These are phyloP conservation scores for Tetrastigma voinierianum DNA, from an alignment of 164 flowering plant genomes.

Conservation along the genomic window DNA sequence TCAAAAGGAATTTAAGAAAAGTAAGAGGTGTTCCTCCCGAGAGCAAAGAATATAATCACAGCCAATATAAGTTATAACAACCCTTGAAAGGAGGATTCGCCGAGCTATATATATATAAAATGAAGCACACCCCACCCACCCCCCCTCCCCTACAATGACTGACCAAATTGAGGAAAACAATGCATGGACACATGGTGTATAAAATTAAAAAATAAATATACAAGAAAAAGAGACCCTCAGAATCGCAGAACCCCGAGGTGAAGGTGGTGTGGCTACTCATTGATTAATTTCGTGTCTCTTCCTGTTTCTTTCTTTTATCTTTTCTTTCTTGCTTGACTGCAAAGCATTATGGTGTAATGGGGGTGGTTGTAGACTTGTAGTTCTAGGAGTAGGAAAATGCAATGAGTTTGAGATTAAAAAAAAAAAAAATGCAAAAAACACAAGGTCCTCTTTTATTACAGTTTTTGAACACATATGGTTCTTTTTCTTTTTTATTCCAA, in stretches of 20 bases:
- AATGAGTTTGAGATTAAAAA: slow-evolving; percentile 12
- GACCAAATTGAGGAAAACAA: slow-evolving; percentile 46
- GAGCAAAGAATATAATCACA: not conserved
- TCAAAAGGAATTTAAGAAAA: too few relatives aligned
- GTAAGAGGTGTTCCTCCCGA: not conserved
- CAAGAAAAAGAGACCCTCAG: slow-evolving; percentile 8
- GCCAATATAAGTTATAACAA: not conserved
- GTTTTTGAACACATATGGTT: too few relatives aligned
- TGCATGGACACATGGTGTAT: slow-evolving; percentile 61
- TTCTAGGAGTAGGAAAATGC: not conserved
- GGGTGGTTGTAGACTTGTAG: slow-evolving; percentile 5
- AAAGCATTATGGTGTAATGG: slow-evolving; percentile 4
- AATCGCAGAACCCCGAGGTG: slow-evolving; percentile 57
- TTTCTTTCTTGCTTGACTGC: slow-evolving; percentile 27
- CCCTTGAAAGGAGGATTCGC: too few relatives aligned
- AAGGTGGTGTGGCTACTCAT: slow-evolving; percentile 13
- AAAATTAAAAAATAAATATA: not conserved
- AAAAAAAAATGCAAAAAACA: slow-evolving; percentile 15
- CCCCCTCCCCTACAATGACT: slow-evolving; percentile 19
- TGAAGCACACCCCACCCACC: too few relatives aligned
- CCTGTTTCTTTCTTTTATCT: slow-evolving; percentile 6
- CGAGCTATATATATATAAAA: too few relatives aligned
- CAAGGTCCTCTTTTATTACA: too few relatives aligned
- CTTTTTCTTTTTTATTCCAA: too few relatives aligned
- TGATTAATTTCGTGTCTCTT: slow-evolving; percentile 5